phyloP scores from a whole-genome alignment of 495 filamentous ascomycete genomes.

The Tuber calosporum region DNA sequence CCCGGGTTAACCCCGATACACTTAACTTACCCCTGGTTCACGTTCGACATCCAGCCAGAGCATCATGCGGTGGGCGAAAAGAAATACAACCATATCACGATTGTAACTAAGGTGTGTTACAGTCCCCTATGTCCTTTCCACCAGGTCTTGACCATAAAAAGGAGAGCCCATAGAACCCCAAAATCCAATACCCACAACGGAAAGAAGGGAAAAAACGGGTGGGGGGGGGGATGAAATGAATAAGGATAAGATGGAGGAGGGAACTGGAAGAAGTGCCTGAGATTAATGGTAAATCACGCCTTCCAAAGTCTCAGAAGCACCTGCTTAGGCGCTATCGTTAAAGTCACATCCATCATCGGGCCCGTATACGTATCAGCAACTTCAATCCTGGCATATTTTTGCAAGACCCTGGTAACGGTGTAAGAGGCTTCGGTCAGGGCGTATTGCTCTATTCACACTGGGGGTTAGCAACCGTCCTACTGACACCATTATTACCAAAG shows the following conservation, averaged over 20 bases:
- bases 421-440: slow-evolving; percentile 80
- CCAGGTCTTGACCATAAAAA: not conserved
- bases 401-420: slow-evolving; percentile 63
- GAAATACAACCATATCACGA: not conserved
- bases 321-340: slow-evolving; percentile 35
- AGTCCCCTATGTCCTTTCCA: not conserved
- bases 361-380: slow-evolving; percentile 26
- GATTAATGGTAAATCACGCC: not conserved
- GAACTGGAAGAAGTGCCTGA: not conserved
- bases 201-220: not conserved
- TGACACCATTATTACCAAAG: not conserved
- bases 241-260: not conserved
- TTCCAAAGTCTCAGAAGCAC: slow-evolving; percentile 14
- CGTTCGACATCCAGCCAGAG: not conserved
- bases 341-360: slow-evolving; percentile 32
- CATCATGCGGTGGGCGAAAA: not conserved
- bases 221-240: not conserved
- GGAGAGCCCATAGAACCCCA: not conserved
- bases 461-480: not conserved
- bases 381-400: slow-evolving; percentile 56
- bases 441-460: slow-evolving; percentile 50
- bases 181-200: not conserved
- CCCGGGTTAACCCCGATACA: not conserved
- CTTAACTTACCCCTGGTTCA: not conserved
- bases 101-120: not conserved